phyloP scores from a whole-genome alignment of 2,329 filamentous ascomycete species.

The Fusarium subglutinans region DNA sequence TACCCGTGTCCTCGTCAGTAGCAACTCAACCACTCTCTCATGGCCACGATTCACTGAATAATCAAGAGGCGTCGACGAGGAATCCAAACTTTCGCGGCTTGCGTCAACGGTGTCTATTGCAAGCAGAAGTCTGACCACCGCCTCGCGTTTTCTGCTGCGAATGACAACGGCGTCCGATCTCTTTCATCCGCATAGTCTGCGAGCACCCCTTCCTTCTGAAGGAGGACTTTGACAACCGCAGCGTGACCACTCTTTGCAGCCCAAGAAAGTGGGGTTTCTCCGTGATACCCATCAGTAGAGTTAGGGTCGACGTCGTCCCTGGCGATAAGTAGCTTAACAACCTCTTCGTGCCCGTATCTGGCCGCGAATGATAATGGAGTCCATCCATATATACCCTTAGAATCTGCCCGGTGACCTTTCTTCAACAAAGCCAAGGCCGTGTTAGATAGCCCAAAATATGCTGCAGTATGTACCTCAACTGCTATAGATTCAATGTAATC shows the following conservation, averaged over 20 bases:
- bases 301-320: not conserved
- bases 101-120: not conserved
- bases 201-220: rapidly evolving
- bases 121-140: rapidly evolving
- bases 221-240: not conserved
- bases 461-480: too few relatives aligned
- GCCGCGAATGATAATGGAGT: not conserved
- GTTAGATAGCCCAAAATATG: too few relatives aligned
- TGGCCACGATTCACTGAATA: not conserved
- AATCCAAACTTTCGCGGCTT: rapidly evolving
- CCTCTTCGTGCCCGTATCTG: not conserved
- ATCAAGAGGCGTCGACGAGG: not conserved
- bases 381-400: not conserved
- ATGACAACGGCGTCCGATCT: rapidly evolving
- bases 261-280: not conserved
- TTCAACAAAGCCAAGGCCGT: too few relatives aligned
- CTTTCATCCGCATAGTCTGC: rapidly evolving
- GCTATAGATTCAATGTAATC: too few relatives aligned
- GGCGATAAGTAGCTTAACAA: rapidly evolving
- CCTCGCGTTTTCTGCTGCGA: not conserved
- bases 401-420: too few relatives aligned
- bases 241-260: not conserved
- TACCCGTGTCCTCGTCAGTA: rapidly evolving
- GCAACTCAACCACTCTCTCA: rapidly evolving
- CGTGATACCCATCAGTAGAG: not conserved